phyloP scores from a whole-genome alignment of 2,329 filamentous ascomycete species.

The Lasiodiplodia hormozganensis region DNA sequence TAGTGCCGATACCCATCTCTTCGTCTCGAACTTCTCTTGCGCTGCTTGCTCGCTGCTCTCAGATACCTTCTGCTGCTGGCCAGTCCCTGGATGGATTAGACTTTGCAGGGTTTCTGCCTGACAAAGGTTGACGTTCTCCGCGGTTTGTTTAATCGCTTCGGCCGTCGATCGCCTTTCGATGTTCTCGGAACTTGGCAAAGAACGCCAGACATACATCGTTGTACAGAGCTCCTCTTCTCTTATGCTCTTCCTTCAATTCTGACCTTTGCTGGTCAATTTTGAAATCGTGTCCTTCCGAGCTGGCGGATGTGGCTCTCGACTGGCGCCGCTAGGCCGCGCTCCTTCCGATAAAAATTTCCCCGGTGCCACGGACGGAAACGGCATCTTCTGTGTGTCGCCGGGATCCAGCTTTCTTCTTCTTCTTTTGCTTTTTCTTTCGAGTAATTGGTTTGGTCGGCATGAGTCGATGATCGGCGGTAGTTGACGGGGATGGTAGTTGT shows the following conservation, averaged over 20 bases:
- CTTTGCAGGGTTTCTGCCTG: neutral
- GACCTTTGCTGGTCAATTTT: constrained; percentile 7
- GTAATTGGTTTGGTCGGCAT: constrained; percentile 10
- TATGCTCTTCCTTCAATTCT: neutral
- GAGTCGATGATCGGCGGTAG: neutral
- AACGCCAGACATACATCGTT: constrained; percentile 12
- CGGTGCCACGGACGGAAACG: constrained; percentile 8
- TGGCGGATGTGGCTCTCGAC: neutral
- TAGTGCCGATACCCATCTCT: constrained; percentile 24
- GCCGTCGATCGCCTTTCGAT: neutral
- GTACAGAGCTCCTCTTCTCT: constrained; percentile 6
- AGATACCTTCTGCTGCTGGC: constrained; percentile 8
- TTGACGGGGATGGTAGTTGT: neutral
- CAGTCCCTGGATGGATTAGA: constrained; percentile 14
- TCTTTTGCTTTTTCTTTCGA: neutral
- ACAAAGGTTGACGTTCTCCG: neutral
- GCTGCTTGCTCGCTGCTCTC: constrained; percentile 21
- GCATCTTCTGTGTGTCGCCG: constrained; percentile 6
- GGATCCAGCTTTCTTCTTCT: neutral
- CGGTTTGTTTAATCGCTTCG: constrained; percentile 1
- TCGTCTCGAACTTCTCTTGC: constrained; percentile 5
- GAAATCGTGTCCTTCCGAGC: no score
- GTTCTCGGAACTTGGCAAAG: neutral
- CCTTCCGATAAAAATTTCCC: constrained; percentile 11
- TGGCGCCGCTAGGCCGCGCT: neutral